phyloP scores from a whole-genome alignment of 179 eudicot genomes.

The Corrigiola litoralis region DNA sequence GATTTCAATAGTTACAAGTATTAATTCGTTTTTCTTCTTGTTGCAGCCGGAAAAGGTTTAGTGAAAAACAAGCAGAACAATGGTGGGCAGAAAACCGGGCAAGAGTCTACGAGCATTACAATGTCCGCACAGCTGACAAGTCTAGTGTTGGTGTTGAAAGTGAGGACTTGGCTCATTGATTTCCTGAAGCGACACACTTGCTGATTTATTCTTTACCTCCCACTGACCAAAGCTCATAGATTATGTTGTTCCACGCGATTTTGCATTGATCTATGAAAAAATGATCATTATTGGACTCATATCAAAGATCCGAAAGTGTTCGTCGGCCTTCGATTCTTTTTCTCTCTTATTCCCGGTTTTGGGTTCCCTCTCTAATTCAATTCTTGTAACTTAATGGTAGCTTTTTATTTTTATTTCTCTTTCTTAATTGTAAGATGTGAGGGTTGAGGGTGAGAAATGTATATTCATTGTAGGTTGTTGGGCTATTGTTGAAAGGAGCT shows the following conservation, averaged over 20 bases:
- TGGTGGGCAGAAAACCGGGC: slow-evolving; percentile 98
- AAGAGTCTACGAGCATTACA: slow-evolving; percentile 79
- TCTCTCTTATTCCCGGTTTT: slow-evolving; percentile 1
- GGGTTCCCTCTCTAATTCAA: slow-evolving; percentile 6
- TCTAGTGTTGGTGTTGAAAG: slow-evolving; percentile 66
- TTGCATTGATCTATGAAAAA: slow-evolving; percentile 16
- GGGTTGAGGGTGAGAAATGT: slow-evolving; percentile 51
- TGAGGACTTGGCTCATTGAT: slow-evolving; percentile 54
- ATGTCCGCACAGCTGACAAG: slow-evolving; percentile 73
- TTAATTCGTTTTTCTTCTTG: neutral
- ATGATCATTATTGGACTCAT: slow-evolving; percentile 17
- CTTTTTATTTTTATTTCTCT: slow-evolving; percentile 10
- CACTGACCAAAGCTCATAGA: neutral
- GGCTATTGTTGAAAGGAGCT: slow-evolving; percentile 37
- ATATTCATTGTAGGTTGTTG: slow-evolving; percentile 45
- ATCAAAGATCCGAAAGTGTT: slow-evolving; percentile 7
- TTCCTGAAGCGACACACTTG: slow-evolving; percentile 7
- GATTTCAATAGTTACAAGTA: too few species aligned
- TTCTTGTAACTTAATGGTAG: slow-evolving; percentile 25
- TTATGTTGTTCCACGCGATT: slow-evolving; percentile 5
- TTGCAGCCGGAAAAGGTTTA: slow-evolving; percentile 91
- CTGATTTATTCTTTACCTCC: neutral
- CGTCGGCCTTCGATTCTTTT: slow-evolving; percentile 20
- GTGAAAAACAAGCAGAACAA: slow-evolving; percentile 94
- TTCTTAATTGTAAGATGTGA: slow-evolving; percentile 21